Evolutionary conservation across 1,284 basidiomycete species (phyloP).

Genomic region (Nidula niveotomentosa): DNA sequence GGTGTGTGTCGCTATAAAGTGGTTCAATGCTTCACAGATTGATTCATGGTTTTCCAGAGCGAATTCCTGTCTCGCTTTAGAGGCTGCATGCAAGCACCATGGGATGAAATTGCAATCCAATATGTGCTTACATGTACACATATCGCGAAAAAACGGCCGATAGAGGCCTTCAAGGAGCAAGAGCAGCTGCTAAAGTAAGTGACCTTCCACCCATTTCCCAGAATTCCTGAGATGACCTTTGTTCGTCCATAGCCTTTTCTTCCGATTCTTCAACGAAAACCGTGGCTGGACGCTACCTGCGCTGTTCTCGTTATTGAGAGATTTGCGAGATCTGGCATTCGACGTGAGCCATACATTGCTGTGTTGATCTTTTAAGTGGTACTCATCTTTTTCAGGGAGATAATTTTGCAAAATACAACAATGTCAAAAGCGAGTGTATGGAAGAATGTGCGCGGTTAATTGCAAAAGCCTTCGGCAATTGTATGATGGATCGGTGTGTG

Average conservation of each 20-base stretch:
- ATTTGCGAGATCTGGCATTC: conserved; percentile 80
- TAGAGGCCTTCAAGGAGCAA: conserved; percentile 78
- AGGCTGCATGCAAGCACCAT: conserved; percentile 65
- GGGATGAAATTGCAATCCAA: conserved; percentile 82
- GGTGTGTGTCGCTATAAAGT: too few relatives aligned
- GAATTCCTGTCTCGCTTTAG: conserved; percentile 54
- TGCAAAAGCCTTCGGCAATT: conserved; percentile 90
- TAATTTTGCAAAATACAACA: conserved; percentile 54
- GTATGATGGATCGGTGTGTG: conserved; percentile 86
- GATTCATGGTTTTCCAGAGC: conserved; percentile 35
- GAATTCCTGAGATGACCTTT: too few relatives aligned
- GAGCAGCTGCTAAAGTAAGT: conserved; percentile 63
- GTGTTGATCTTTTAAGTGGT: too few relatives aligned
- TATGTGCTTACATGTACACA: conserved; percentile 74
- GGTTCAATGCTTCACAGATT: too few relatives aligned
- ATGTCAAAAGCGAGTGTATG: conserved; percentile 70
- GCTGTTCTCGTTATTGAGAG: conserved; percentile 76
- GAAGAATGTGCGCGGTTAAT: conserved; percentile 92
- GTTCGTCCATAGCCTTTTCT: conserved; percentile 57
- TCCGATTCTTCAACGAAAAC: conserved; percentile 74
- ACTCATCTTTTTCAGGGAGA: conserved; percentile 74
- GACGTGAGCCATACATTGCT: conserved; percentile 42
- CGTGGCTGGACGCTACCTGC: conserved; percentile 83
- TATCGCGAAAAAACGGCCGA: conserved; percentile 60
- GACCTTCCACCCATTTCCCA: background rate